Percentiles rank a stretch among this genome's conserved stretches.
These are phyloP conservation scores for Fragaria nilgerrensis DNA, from an alignment of 306 rosid species.

Conservation along the genomic window DNA sequence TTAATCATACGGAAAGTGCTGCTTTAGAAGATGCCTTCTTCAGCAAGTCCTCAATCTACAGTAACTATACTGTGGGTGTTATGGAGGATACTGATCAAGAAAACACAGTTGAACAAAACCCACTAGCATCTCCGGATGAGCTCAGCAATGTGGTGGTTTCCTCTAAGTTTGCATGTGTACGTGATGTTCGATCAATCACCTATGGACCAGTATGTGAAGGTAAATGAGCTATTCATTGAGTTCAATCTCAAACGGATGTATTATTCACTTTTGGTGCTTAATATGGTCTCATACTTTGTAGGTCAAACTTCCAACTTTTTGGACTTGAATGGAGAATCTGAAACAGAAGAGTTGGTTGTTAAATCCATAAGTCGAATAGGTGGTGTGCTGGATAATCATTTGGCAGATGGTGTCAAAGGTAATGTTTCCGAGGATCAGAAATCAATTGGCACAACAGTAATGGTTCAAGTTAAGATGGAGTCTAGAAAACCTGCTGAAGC, in stretches of 20 bases:
- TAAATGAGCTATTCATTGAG: not conserved
- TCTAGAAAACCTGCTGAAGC: not conserved
- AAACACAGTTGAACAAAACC: not conserved
- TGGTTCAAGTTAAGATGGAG: conserved; percentile 1
- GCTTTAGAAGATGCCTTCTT: not conserved
- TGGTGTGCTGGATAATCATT: conserved; percentile 8
- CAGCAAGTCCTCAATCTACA: too few species aligned
- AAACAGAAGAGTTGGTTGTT: conserved; percentile 13
- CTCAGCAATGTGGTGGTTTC: not conserved
- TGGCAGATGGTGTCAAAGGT: conserved; percentile 6
- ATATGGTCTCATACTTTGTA: not conserved
- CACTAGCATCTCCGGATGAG: not conserved
- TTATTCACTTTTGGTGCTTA: not conserved
- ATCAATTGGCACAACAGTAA: not conserved
- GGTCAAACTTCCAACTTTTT: conserved; percentile 16
- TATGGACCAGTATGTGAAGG: conserved; percentile 4
- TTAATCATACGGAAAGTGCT: not conserved
- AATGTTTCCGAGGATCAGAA: conserved; percentile 3
- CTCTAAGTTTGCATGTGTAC: not conserved
- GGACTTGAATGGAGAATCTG: not conserved
- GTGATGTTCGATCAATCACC: not conserved
- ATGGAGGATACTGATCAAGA: conserved; percentile 3
- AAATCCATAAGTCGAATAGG: not conserved
- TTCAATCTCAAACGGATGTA: not conserved
- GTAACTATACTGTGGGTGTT: not conserved